phyloP scores from a whole-genome alignment of 2,329 filamentous ascomycete genomes.

The Aspergillus oerlinghausenensis region DNA sequence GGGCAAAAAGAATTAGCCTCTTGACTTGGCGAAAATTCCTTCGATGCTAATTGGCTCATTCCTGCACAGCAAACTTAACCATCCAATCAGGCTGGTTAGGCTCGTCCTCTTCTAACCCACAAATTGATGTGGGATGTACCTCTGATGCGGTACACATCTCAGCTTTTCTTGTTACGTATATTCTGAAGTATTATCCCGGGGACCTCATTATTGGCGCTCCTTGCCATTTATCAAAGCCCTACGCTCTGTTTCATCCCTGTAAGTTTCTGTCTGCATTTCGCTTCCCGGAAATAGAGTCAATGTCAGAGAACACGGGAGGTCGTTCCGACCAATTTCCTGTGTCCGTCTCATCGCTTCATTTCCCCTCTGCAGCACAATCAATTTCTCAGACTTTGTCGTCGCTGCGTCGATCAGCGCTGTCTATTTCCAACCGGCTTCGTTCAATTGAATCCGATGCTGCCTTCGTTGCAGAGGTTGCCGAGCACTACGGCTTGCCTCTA shows the following conservation, averaged over 20 bases:
- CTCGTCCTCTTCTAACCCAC: background rate
- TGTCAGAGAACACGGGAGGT: constrained; percentile 20
- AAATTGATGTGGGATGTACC: background rate
- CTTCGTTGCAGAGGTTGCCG: constrained; percentile 62
- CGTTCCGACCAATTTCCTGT: constrained; percentile 27
- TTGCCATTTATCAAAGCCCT: background rate
- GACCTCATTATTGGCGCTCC: background rate
- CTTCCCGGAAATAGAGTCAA: background rate
- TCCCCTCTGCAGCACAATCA: constrained; percentile 53
- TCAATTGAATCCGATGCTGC: constrained; percentile 72
- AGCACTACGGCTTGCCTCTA: constrained; percentile 57
- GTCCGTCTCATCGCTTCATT: constrained; percentile 46
- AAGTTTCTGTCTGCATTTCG: background rate
- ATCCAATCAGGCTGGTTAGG: background rate
- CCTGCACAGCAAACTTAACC: background rate
- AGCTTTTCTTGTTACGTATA: background rate
- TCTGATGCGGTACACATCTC: background rate
- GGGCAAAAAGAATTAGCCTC: background rate
- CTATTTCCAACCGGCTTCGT: constrained; percentile 72
- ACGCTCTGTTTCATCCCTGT: background rate
- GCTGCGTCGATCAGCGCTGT: constrained; percentile 71
- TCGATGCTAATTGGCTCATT: background rate
- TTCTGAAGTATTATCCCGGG: background rate
- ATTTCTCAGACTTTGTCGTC: constrained; percentile 66
- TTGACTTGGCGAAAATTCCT: background rate